Base-by-base conservation (phyloP, 768 basidiomycete genomes). In the Amylocystis lapponica region DNA sequence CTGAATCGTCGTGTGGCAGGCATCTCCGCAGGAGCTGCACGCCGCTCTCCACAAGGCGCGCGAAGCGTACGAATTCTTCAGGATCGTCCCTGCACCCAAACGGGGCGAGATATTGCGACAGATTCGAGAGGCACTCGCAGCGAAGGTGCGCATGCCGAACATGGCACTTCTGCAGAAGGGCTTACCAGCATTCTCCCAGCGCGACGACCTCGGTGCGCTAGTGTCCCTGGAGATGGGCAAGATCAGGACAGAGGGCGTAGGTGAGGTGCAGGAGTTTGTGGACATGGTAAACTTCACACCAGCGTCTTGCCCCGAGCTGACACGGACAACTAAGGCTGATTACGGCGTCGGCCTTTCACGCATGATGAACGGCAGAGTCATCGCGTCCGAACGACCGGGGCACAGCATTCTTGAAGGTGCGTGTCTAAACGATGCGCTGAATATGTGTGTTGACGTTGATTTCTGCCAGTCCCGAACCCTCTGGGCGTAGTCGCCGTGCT, bases 231-330 rank as follows among this genome's bases (percentile, higher is more conserved):
- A 90, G 61, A 89, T 91, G 87, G 88, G 95, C 14, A 81, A 98
- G 69, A 93, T 96, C 52, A 76, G 72, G 54, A 83, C 86, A 13
- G 94, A 96, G 61, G 94, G 94, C 20, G 70, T 82, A 16, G 94
- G 94, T 13, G 92, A 96, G 67, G 91, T 97, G 11, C 90, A 94
- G 59, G 92, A 95, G 66, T 91, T 94, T 56, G 78, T 96, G 46
- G 93, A 96, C 58, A 90, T 95, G 50, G 90, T 96, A 60, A 58
- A 86, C n/a, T n/a, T 31, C 20, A 4, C 23, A 33, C 6, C 16
- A 17, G 14, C 35, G 9, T 36, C 23, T 43, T 14, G n/a, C n/a
- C 26, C 6, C 5, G 32, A n/a, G 6, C 6, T 33, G 32, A 13
- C 14, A 5, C 14, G 32, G 14, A 22, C 27, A 11, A 27, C 1